phyloP scores from a whole-genome alignment of 2,329 filamentous ascomycete species.

The Tympanopsis confertula region DNA sequence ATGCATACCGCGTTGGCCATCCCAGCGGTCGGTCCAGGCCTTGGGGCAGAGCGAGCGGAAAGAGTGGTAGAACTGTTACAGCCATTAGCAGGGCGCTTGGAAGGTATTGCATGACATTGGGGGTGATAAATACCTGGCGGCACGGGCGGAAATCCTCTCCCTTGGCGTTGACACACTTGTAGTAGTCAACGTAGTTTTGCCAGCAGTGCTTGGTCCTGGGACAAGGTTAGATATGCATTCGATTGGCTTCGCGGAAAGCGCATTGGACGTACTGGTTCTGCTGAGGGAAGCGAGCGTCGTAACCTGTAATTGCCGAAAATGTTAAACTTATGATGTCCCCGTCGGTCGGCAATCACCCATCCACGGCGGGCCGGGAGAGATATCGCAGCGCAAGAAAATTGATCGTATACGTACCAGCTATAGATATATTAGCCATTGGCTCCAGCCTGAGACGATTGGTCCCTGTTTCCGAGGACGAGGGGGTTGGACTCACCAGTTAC shows the following conservation, averaged over 20 bases:
- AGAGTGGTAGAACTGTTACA: conserved; percentile 75
- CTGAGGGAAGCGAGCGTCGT: conserved; percentile 1
- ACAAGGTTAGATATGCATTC: conserved; percentile 24
- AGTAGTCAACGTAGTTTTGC: conserved; percentile 99
- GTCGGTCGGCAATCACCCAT: no score
- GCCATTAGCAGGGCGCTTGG: no score
- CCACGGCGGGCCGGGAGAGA: no score
- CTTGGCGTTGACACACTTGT: conserved; percentile 98
- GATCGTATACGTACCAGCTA: neutral
- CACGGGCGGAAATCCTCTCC: conserved; percentile 96
- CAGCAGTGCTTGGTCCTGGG: conserved; percentile 99
- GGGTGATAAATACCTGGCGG: conserved; percentile 61
- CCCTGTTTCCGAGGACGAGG: conserved; percentile 3
- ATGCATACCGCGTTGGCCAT: conserved; percentile 81
- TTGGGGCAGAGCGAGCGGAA: conserved; percentile 97
- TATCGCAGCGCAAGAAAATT: no score
- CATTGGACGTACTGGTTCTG: conserved; percentile 1
- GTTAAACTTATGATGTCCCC: no score
- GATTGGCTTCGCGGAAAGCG: conserved; percentile 4
- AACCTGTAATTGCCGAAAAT: neutral
- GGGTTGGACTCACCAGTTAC: conserved; percentile 70
- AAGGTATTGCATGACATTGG: neutral
- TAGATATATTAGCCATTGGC: neutral
- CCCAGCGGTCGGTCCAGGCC: conserved; percentile 88
- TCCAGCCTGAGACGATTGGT: neutral